Evolutionary conservation across 495 filamentous ascomycete species (phyloP), one percentile per base, ranked within the genome.

Genomic region (Neurospora sp.): DNA sequence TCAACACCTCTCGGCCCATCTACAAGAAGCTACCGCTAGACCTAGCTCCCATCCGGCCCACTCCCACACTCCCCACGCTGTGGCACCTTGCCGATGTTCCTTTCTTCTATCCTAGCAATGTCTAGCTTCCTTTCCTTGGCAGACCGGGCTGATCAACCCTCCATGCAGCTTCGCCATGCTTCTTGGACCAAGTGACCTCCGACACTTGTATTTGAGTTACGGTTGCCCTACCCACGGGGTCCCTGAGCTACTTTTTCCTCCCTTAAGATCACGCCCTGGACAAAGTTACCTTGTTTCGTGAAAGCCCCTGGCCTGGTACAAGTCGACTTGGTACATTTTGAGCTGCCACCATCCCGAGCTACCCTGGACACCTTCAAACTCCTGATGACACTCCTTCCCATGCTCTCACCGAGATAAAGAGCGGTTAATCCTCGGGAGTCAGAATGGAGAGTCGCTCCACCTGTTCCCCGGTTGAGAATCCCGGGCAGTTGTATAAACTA

Each of bases 41-140:
- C 70, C 72, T 73, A 71, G 6, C 54, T 71, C 73, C 69, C 70
- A 41, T 73, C 70, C 73, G 35, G n/a, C 38, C 69, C 73, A 69
- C 72, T 73, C 46, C 73, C 72, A 72, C 75, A 73, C 74, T 72
- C 76, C 75, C 79, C 75, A 78, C 76, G 72, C 74, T 72, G 76
- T 77, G 76, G 79, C 77, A 73, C 71, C 77, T 78, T 81, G 75
- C 70, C 75, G 74, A 78, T 73, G 78, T 74, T 76, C 78, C 76
- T 73, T 37, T 78, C 70, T 73, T 72, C 66, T 62, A 27, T 54
- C 46, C 8, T 11, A 27, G 20, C 46, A 27, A 23, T 23, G 46
- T 54, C 46, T 54, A 23, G 46, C 46, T 54, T 54, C 46, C 20
- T 23, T 0, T 8, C 42, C 42, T 54, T 59, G 48, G 48, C 48